Base-by-base conservation (phyloP, 306 rosid genomes). In the Gleditsia sinensis region DNA sequence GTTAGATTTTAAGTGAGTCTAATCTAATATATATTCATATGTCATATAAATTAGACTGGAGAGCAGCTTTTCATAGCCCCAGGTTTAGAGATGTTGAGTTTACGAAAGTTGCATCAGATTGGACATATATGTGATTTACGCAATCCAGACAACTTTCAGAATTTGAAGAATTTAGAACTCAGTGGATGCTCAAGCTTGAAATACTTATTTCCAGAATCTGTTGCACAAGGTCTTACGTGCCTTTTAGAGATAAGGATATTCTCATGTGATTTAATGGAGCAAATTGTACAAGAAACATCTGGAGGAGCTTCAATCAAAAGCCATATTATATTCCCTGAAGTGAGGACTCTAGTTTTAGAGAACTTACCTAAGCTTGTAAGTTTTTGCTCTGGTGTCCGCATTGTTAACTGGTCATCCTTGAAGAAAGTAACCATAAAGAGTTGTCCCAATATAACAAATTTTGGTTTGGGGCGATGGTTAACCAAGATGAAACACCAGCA, bases 211-310 rank as follows among this genome's bases (percentile, higher is more conserved):
- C 68, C 83, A 4, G n/a, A 49, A 50, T 61, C 39, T 4, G 50
- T 59, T 40, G 82, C 82, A 1, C 42, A 13, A 54, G 23, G 71
- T 42, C 72, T 72, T 12, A 51, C 34, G 32, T 71, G 49, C 17
- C 80, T 82, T 34, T 20, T 28, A 67, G 61, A 64, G 40, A 12
- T 51, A 51, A 51, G 57, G 24, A 51, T 51, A 51, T 14, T 7
- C 7, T 51, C 57, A 19, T 51, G 57, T 51, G 1, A 6, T n/a
- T n/a, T 19, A 20, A 19, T 51, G 57, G 57, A 51, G 11, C 23
- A 51, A 51, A 51, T 51, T 51, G 57, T 51, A 51, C 27, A 3
- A 19, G 57, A 6, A 50, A 19, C 3, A 50, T 50, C 57, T 17
- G 24, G 8, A 50, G 27, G 11, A 49, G 20, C 55, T 30, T 30